These are phyloP conservation scores for Aspergillus spinulosporus DNA, from an alignment of 2,329 filamentous ascomycete genomes.

Conservation along the genomic window DNA sequence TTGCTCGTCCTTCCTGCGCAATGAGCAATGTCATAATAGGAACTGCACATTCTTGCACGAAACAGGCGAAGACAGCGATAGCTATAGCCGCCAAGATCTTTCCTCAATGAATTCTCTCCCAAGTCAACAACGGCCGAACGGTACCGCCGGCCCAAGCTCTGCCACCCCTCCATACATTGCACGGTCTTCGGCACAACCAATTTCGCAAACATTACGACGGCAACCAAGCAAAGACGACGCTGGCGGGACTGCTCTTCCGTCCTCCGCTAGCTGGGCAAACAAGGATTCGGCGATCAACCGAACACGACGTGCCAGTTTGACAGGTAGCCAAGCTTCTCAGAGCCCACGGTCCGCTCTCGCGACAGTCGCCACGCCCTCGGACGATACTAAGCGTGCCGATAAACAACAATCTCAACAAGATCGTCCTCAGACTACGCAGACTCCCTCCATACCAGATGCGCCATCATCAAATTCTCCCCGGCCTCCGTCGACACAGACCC, in stretches of 20 bases:
- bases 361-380: conserved; percentile 39
- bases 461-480: conserved; percentile 23
- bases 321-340: conserved; percentile 76
- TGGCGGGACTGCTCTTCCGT: conserved; percentile 82
- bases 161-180: conserved; percentile 42
- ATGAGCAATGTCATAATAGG: conserved; percentile 90
- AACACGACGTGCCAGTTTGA: conserved; percentile 69
- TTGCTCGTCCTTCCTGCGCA: conserved; percentile 92
- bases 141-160: conserved; percentile 24
- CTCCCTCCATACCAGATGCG: conserved; percentile 27
- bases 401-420: conserved; percentile 31
- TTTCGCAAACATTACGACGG: conserved; percentile 64
- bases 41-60: conserved; percentile 99
- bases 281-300: conserved; percentile 65
- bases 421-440: conserved; percentile 28
- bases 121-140: conserved; percentile 61
- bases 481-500: conserved; percentile 21
- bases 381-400: conserved; percentile 38
- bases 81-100: conserved; percentile 89
- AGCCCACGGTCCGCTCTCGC: conserved; percentile 67
- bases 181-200: conserved; percentile 53
- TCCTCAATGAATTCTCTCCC: conserved; percentile 92
- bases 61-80: conserved; percentile 96
- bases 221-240: conserved; percentile 74
- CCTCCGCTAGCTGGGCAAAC: conserved; percentile 89